A percentile compares a stretch with the other conserved stretches of the same genome.
Evolutionary conservation across 179 eudicot genomes (phyloP).

Genomic region (Beta corolliflora): DNA sequence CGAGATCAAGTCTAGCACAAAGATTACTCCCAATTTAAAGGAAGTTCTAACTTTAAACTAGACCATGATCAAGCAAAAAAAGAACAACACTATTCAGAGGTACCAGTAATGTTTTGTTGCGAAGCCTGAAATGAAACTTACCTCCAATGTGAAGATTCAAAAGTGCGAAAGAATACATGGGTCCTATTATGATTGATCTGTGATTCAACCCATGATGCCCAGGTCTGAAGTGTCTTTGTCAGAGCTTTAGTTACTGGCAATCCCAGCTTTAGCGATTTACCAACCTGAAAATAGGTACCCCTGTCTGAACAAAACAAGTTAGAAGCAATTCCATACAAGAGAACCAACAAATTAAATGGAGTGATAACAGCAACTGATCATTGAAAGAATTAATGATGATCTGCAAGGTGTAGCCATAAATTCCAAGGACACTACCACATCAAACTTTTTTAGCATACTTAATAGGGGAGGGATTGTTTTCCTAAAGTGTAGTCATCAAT

Average conservation of each 20-base stretch:
- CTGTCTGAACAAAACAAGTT: slow-evolving; percentile 57
- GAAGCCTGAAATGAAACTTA: slow-evolving; percentile 31
- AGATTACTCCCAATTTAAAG: background rate
- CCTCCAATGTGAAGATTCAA: slow-evolving; percentile 96
- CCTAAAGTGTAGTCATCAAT: background rate
- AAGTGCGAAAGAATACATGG: slow-evolving; percentile 85
- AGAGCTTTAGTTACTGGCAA: slow-evolving; percentile 70
- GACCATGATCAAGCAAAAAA: background rate
- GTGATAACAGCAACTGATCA: background rate
- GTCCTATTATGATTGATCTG: slow-evolving; percentile 70
- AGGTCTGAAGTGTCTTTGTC: slow-evolving; percentile 63
- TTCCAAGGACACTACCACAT: too few relatives aligned
- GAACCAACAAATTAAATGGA: background rate
- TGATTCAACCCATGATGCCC: slow-evolving; percentile 88
- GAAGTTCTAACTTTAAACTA: background rate
- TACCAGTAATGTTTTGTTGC: background rate
- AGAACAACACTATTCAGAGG: too few relatives aligned
- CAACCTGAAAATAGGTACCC: slow-evolving; percentile 85
- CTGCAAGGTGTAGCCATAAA: too few relatives aligned
- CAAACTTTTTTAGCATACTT: too few relatives aligned
- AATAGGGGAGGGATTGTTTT: too few relatives aligned
- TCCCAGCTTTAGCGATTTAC: slow-evolving; percentile 73
- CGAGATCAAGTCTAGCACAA: background rate
- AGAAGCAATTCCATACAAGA: slow-evolving; percentile 29
- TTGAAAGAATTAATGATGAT: background rate